A percentile compares a stretch with the other conserved stretches of the same genome.
Conservation (phyloP, 306 rosid genomes). For the Pterocarpus santalinus region DNA sequence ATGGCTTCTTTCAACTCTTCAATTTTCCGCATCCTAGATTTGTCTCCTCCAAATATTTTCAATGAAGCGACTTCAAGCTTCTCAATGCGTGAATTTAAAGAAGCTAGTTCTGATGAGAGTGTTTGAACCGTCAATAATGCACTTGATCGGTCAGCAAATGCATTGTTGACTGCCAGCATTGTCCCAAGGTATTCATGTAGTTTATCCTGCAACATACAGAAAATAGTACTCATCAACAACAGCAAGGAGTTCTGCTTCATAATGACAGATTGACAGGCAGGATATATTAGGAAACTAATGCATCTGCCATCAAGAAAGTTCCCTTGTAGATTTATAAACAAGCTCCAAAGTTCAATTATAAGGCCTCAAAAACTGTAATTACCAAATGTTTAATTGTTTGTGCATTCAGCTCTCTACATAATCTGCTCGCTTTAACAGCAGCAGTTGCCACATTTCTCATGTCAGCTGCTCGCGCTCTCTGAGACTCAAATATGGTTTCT, state of each 20-base stretch:
- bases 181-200: slow-evolving; percentile 98
- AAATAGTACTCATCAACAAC: slow-evolving; percentile 38
- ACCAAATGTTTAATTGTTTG: slow-evolving; percentile 97
- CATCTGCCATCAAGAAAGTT: neutral
- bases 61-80: slow-evolving; percentile 92
- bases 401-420: slow-evolving; percentile 87
- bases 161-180: slow-evolving; percentile 82
- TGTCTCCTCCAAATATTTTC: slow-evolving; percentile 95
- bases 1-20: slow-evolving; percentile 84
- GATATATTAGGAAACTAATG: slow-evolving; percentile 18
- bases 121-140: slow-evolving; percentile 95
- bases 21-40: slow-evolving; percentile 78
- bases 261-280: neutral
- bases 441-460: slow-evolving; percentile 87
- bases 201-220: slow-evolving; percentile 77
- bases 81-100: slow-evolving; percentile 72
- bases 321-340: slow-evolving; percentile 4
- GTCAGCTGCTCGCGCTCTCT: slow-evolving; percentile 78
- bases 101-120: slow-evolving; percentile 80
- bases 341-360: neutral
- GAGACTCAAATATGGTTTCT: slow-evolving; percentile 74
- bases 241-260: neutral
- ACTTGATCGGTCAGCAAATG: slow-evolving; percentile 88
- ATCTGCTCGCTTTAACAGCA: slow-evolving; percentile 92
- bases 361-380: slow-evolving; percentile 37